A percentile compares a stretch with the other conserved stretches of the same genome.
Conservation (phyloP, 495 filamentous ascomycete species). For the Glonium stellatum region DNA sequence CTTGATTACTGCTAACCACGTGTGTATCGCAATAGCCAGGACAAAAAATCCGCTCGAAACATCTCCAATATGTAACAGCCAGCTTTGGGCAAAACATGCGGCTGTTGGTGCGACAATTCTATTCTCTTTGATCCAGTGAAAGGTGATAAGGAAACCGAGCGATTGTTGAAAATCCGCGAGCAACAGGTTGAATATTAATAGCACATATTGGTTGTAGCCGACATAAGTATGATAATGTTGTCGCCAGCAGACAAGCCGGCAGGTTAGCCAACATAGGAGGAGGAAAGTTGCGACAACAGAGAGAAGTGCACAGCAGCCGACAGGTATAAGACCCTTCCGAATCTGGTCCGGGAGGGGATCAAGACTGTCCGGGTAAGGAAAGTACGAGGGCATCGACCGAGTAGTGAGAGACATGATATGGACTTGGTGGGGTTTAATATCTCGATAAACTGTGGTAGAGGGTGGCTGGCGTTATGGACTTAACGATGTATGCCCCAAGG, state of each 20-base stretch:
- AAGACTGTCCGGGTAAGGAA: slow-evolving; percentile 31
- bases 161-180: slow-evolving; percentile 69
- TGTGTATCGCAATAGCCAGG: slow-evolving; percentile 46
- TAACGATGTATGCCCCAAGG: too few species aligned
- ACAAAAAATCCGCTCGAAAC: slow-evolving; percentile 64
- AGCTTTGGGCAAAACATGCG: slow-evolving; percentile 63
- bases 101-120: slow-evolving; percentile 48
- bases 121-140: slow-evolving; percentile 51
- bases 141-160: slow-evolving; percentile 58
- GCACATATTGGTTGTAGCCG: slow-evolving; percentile 62
- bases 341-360: slow-evolving; percentile 25
- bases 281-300: slow-evolving; percentile 29
- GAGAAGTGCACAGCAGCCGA: slow-evolving; percentile 30
- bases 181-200: slow-evolving; percentile 68
- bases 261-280: slow-evolving; percentile 31
- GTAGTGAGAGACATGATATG: too few species aligned
- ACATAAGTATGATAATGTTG: slow-evolving; percentile 33
- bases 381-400: too few species aligned
- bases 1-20: slow-evolving; percentile 42
- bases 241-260: slow-evolving; percentile 33
- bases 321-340: slow-evolving; percentile 27
- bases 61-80: slow-evolving; percentile 66
- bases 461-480: too few species aligned
- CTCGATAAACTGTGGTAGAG: too few species aligned
- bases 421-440: too few species aligned